Evolutionary conservation across 306 rosid species (phyloP).

Genomic region (Fragaria nilgerrensis): DNA sequence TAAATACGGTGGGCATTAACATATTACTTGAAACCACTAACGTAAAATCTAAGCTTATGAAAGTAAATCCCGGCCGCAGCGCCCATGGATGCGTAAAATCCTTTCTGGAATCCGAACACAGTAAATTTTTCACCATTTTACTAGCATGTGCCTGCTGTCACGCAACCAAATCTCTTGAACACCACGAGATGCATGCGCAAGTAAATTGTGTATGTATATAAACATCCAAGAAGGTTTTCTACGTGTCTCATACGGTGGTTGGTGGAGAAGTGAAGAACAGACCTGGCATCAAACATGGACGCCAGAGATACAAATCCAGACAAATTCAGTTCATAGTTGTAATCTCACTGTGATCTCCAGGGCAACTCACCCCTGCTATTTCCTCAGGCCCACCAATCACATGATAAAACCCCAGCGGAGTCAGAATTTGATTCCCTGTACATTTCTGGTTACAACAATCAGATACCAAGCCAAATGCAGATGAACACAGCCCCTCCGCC

Average conservation of each 20-base stretch:
- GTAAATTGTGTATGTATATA: background rate
- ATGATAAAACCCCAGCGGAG: background rate
- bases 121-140: background rate
- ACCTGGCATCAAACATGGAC: conserved; percentile 37
- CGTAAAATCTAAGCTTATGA: background rate
- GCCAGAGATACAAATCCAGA: conserved; percentile 34
- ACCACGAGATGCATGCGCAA: background rate
- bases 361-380: background rate
- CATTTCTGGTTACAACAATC: background rate
- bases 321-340: conserved; percentile 31
- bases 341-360: conserved; percentile 5
- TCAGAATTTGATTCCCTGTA: background rate
- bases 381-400: conserved; percentile 1
- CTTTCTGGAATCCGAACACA: background rate
- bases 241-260: conserved; percentile 23
- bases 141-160: background rate
- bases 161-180: background rate
- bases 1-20: background rate
- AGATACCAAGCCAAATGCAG: background rate
- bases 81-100: background rate
- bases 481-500: conserved; percentile 8
- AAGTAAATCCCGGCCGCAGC: background rate
- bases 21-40: background rate
- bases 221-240: background rate
- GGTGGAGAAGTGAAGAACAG: background rate